phyloP scores from a whole-genome alignment of 2,329 filamentous ascomycete genomes.

The Rhinocladiella similis region DNA sequence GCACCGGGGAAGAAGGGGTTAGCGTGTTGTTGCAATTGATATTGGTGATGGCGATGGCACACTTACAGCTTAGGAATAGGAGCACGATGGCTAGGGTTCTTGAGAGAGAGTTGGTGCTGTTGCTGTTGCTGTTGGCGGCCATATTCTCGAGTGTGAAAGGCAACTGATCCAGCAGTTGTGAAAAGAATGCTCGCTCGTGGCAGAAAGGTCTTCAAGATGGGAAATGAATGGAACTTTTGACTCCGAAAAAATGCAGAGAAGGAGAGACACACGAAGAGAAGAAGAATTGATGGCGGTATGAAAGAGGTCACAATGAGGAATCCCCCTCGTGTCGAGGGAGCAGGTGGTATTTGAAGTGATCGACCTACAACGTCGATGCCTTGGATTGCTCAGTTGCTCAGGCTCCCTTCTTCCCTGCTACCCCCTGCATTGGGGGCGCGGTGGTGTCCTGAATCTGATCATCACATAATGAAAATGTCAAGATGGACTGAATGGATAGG shows the following conservation, averaged over 20 bases:
- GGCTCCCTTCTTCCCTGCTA: not conserved
- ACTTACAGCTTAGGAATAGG: slow-evolving; percentile 20
- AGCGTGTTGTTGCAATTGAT: not conserved
- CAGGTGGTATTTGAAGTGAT: slow-evolving; percentile 13
- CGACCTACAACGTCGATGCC: not conserved
- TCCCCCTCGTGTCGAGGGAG: not conserved
- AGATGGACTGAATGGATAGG: not conserved
- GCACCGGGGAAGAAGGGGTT: not conserved
- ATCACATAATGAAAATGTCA: slow-evolving; percentile 1
- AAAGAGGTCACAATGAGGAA: no score
- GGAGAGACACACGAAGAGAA: slow-evolving; percentile 1
- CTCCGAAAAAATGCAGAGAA: not conserved
- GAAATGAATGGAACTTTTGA: slow-evolving; percentile 1
- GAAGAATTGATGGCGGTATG: not conserved
- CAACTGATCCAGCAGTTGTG: slow-evolving; percentile 14
- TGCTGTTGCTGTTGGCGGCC: slow-evolving; percentile 4
- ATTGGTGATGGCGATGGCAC: not conserved
- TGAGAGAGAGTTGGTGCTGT: slow-evolving; percentile 6
- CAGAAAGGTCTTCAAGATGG: not conserved
- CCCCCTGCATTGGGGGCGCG: no score
- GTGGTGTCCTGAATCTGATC: not conserved
- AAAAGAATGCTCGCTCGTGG: slow-evolving; percentile 1
- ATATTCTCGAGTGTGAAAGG: slow-evolving; percentile 11
- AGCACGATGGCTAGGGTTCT: slow-evolving; percentile 10
- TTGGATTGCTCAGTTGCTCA: not conserved